A percentile compares a stretch with the other conserved stretches of the same genome.
These are phyloP conservation scores for Gamsiella multidivaricata DNA, from an alignment of 192 early-diverging fungal species.

Conservation along the genomic window DNA sequence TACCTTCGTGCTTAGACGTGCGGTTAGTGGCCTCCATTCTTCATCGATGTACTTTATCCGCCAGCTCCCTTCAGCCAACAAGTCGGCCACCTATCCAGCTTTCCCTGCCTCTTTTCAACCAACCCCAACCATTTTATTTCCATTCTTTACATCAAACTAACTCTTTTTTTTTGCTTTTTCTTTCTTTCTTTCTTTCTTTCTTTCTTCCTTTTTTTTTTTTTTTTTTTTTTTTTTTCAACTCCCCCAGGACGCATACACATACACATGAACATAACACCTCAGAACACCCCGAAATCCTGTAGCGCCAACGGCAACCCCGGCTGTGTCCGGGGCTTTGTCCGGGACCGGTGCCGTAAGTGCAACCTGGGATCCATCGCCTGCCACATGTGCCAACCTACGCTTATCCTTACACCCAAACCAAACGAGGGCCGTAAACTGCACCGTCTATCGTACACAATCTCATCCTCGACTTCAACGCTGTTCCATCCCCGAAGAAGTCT, in stretches of 20 bases:
- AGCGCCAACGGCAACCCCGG: conserved; percentile 5
- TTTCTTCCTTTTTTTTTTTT: conserved; percentile 4
- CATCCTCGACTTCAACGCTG: not conserved
- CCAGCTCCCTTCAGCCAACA: too few species aligned
- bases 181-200: not conserved
- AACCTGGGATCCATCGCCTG: conserved; percentile 18
- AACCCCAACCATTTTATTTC: not conserved
- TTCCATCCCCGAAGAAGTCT: conserved; percentile 4
- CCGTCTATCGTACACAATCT: not conserved
- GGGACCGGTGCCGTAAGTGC: conserved; percentile 30
- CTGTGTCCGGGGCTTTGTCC: conserved; percentile 29
- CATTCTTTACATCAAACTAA: not conserved
- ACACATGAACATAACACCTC: too few species aligned
- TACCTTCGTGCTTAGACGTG: too few species aligned
- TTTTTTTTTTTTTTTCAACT: not conserved
- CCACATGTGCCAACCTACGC: conserved; percentile 10
- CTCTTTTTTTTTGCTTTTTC: conserved; percentile 1
- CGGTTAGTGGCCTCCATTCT: too few species aligned
- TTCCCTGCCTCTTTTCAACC: not conserved
- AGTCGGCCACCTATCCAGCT: too few species aligned
- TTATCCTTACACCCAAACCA: not conserved
- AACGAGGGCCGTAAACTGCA: not conserved
- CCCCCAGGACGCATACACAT: too few species aligned
- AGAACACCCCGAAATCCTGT: conserved; percentile 6
- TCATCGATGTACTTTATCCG: too few species aligned